Base-by-base conservation (phyloP, 2,329 filamentous ascomycete genomes). In the Ophiostoma sp. region DNA sequence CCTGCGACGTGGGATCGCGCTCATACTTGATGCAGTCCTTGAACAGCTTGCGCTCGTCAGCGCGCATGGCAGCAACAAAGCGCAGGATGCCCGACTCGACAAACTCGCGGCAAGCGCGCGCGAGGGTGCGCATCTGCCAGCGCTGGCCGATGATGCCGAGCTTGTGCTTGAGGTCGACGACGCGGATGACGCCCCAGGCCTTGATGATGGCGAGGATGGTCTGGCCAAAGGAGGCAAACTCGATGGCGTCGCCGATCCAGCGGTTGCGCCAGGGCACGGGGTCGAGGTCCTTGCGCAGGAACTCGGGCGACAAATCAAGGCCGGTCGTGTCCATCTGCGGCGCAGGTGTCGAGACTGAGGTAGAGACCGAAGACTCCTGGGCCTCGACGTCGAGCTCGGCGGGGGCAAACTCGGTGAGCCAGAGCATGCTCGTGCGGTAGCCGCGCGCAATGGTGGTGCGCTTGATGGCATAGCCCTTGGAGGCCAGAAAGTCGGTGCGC, bases 401-500 rank as follows among this genome's bases (percentile, higher is more conserved):
- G 39, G 82, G 86, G 0, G 86, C 83, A 75, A 87, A 88, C 36
- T 81, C 79, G 65, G 83, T 82, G 66, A 89, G 81, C 84, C 86
- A 89, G 69, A 89, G 79, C 75, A 87, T 87, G 79, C 86, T 89
- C 1, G 87, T 88, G 75, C 87, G 87, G 70, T 83, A 85, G 52
- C 85, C 85, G 68, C 83, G 81, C 13, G 87, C 82, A 27, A 88
- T 82, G 1, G 86, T 84, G 4, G 86, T 85, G 57, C 86, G 82
- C 76, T 89, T 89, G 68, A 83, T 83, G 67, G 88, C 85, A 73
- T 89, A 89, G 20, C 87, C 86, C 75, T 89, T 88, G 72, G 82
- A 81, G 4, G 85, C 82, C 1, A 89, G 80, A 3, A 83, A 81
- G 73, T 88, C 86, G 0, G 87, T 89, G 44, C 87, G 81, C 71